These are phyloP conservation scores for Vaccinium darrowii DNA, from an alignment of 148 eudicot species.

Conservation along the genomic window DNA sequence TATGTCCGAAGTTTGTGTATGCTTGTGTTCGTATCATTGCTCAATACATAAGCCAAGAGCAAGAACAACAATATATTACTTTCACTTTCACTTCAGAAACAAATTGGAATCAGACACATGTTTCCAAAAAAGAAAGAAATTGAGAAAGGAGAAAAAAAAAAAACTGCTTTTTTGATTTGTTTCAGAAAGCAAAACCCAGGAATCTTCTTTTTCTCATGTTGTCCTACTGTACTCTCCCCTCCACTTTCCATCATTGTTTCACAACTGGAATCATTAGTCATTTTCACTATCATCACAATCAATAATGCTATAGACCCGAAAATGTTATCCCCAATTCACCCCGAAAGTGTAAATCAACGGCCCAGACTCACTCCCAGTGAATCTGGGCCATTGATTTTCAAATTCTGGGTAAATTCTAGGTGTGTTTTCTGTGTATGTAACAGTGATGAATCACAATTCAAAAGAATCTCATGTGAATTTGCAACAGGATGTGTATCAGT, in stretches of 20 bases:
- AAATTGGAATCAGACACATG: conserved; percentile 4
- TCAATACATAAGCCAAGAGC: neutral
- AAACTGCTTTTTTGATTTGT: conserved; percentile 5
- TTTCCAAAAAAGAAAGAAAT: neutral
- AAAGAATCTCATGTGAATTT: conserved; percentile 18
- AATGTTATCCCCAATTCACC: too few relatives aligned
- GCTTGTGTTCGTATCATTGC: too few relatives aligned
- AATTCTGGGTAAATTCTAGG: too few relatives aligned
- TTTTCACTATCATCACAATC: conserved; percentile 16
- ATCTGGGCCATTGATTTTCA: too few relatives aligned
- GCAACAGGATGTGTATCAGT: neutral
- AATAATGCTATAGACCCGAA: too few relatives aligned
- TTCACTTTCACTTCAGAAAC: neutral
- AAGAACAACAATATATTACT: neutral
- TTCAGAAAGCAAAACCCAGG: conserved; percentile 13
- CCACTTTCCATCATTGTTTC: conserved; percentile 40
- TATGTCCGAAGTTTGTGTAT: too few relatives aligned
- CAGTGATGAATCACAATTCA: neutral
- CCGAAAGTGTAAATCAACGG: too few relatives aligned
- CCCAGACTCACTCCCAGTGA: too few relatives aligned
- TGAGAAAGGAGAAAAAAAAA: neutral
- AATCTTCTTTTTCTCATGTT: conserved; percentile 18
- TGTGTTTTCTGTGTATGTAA: too few relatives aligned
- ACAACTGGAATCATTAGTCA: conserved; percentile 29
- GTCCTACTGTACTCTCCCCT: neutral